phyloP scores from a whole-genome alignment of 2,329 filamentous ascomycete genomes.

The Aspergillus ochraceus region DNA sequence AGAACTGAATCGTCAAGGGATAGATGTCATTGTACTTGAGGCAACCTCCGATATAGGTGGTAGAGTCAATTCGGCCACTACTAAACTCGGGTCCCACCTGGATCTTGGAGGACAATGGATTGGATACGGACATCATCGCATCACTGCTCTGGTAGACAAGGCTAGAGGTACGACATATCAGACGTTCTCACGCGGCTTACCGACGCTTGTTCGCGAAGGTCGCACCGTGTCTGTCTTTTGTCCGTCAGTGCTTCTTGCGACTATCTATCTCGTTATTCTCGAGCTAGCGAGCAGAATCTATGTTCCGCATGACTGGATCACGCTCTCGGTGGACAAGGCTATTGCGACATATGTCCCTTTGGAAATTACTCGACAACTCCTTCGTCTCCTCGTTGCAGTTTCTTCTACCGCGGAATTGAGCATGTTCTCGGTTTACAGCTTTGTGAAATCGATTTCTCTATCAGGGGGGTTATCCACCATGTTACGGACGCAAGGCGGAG shows the following conservation, averaged over 20 bases:
- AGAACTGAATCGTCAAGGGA: background rate
- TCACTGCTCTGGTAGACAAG: background rate
- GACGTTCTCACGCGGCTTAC: background rate
- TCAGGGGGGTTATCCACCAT: background rate
- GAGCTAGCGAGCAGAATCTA: background rate
- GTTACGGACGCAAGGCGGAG: background rate
- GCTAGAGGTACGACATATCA: background rate
- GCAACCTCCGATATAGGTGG: background rate
- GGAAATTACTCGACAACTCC: background rate
- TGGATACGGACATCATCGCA: background rate
- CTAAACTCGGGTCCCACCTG: background rate
- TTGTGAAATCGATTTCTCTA: background rate
- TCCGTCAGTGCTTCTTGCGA: background rate
- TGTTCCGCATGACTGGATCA: background rate
- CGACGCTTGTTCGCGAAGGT: background rate
- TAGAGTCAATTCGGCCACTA: background rate
- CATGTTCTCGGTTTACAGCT: background rate
- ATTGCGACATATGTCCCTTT: background rate
- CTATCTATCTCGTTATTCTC: background rate
- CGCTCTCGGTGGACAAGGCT: background rate
- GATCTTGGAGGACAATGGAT: background rate
- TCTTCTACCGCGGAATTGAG: background rate
- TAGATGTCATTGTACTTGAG: background rate
- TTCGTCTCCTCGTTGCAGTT: background rate
- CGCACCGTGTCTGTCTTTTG: background rate